Evolutionary conservation across 2,329 filamentous ascomycete genomes (phyloP).

Genomic region (Colletotrichum graminicola): DNA sequence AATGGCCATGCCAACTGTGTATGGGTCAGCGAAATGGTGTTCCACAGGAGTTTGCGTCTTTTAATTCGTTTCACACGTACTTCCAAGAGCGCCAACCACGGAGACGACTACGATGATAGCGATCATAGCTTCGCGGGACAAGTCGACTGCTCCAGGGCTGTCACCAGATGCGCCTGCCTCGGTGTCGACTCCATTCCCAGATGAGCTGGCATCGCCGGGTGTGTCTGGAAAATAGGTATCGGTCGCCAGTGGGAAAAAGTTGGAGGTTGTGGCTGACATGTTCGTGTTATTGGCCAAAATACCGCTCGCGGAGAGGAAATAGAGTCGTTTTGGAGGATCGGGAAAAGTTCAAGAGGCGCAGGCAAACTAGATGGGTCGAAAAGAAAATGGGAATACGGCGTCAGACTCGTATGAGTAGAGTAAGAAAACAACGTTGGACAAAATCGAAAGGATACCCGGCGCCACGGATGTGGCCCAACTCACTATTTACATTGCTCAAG

Average conservation of each 20-base stretch:
- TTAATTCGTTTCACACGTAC: slow-evolving; percentile 60
- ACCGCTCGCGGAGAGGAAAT: slow-evolving; percentile 27
- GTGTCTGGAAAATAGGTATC: slow-evolving; percentile 53
- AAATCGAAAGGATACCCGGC: slow-evolving; percentile 43
- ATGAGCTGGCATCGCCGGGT: slow-evolving; percentile 51
- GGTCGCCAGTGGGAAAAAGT: slow-evolving; percentile 59
- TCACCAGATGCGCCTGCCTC: slow-evolving; percentile 76
- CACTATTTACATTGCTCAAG: slow-evolving; percentile 39
- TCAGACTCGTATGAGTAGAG: slow-evolving; percentile 41
- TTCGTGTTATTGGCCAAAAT: slow-evolving; percentile 36
- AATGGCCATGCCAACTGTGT: slow-evolving; percentile 70
- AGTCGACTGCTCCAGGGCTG: slow-evolving; percentile 68
- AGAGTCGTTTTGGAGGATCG: not conserved
- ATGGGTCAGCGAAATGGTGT: slow-evolving; percentile 18
- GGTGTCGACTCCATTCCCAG: slow-evolving; percentile 57
- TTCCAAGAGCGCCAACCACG: slow-evolving; percentile 74
- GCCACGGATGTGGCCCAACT: slow-evolving; percentile 42
- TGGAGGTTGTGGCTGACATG: slow-evolving; percentile 57
- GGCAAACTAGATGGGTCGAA: not conserved
- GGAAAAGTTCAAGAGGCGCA: slow-evolving; percentile 3
- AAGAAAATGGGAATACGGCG: slow-evolving; percentile 21
- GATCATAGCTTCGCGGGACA: slow-evolving; percentile 78
- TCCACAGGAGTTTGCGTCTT: not conserved
- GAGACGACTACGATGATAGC: slow-evolving; percentile 82
- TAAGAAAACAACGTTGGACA: slow-evolving; percentile 36